Base-by-base conservation (phyloP, 2,329 filamentous ascomycete species). In the Colletotrichum sp. region DNA sequence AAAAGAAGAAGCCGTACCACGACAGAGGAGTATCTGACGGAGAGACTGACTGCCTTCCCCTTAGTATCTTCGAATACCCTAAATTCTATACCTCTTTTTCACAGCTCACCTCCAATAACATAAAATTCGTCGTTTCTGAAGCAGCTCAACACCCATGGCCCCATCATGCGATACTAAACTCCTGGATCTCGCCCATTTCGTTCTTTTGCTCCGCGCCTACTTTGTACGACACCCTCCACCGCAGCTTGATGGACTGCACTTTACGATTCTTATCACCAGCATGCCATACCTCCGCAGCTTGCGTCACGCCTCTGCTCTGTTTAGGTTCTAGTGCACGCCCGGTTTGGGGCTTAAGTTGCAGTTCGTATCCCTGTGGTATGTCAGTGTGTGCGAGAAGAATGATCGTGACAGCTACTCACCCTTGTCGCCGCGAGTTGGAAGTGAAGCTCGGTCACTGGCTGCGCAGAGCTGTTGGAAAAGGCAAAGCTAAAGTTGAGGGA, bases 391-490 rank as follows among this genome's bases (percentile, higher is more conserved):
- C 18, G 13, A 30, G 26, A 66, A 30, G 26, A 32, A 30, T 21
- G 18, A 63, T 63, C 13, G 30, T 21, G 43, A 52, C 16, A 63
- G 30, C 59, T 55, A 73, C 84, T 78, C 87, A 98, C 96, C 91
- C 96, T 99, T 75, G 96, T 97, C 34, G 98, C 96, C 5, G 97
- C 97, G 52, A 98, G 90, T 84, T 98, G 95, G 81, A 98, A 98
- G 74, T 96, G 96, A 34, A 99, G 87, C 78, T 98, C 94, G 5
- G 91, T 90, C 26, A 99, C 90, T 0, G 92, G 90, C 80, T 94
- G 90, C 3, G 90, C 85, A 1, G 93, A 94, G 76, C 91, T 94
- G 83, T 98, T 99, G 21, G 95, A 96, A 83, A 98, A 98, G n/a
- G 91, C 89, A 77, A 96, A 95, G 6, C 92, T 86, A 63, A 99